Percentiles rank a stretch among this genome's conserved stretches.
Evolutionary conservation across 192 early-diverging fungal genomes (phyloP).

Genomic region (Mortierella claussenii): DNA sequence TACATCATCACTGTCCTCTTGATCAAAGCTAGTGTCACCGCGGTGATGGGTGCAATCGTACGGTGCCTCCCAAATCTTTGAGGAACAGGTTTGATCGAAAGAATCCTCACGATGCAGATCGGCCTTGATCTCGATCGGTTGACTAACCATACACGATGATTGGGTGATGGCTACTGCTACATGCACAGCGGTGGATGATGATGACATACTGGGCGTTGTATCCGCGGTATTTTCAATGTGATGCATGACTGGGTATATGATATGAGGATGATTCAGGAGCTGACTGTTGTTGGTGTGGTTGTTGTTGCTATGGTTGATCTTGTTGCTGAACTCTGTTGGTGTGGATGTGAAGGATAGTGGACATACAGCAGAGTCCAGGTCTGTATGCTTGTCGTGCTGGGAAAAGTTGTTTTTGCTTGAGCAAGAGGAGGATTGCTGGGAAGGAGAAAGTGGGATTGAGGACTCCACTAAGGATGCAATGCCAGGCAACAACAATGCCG

Average conservation of each 20-base stretch:
- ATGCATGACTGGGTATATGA: slow-evolving; percentile 18
- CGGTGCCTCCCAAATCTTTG: not conserved
- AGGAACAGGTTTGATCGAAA: not conserved
- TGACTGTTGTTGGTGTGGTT: not conserved
- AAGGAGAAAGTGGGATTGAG: not conserved
- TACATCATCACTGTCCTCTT: slow-evolving; percentile 7
- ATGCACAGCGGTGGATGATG: too few species aligned
- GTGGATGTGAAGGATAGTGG: not conserved
- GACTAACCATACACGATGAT: too few species aligned
- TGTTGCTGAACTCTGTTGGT: not conserved
- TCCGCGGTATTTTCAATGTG: not conserved
- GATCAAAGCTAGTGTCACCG: not conserved
- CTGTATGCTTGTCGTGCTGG: not conserved
- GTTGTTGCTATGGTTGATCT: not conserved
- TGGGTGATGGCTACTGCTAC: not conserved
- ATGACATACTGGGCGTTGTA: not conserved
- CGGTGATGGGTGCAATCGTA: not conserved
- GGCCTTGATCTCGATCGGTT: not conserved
- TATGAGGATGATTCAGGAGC: slow-evolving; percentile 22
- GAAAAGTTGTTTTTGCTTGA: not conserved
- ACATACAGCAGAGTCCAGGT: not conserved
- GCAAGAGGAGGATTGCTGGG: not conserved
- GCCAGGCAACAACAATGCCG: too few species aligned
- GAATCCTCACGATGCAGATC: not conserved
- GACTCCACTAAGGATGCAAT: too few species aligned